A percentile compares a stretch with the other conserved stretches of the same genome.
Conservation (phyloP, 495 filamentous ascomycete genomes). For the Trichoderma parareesei region DNA sequence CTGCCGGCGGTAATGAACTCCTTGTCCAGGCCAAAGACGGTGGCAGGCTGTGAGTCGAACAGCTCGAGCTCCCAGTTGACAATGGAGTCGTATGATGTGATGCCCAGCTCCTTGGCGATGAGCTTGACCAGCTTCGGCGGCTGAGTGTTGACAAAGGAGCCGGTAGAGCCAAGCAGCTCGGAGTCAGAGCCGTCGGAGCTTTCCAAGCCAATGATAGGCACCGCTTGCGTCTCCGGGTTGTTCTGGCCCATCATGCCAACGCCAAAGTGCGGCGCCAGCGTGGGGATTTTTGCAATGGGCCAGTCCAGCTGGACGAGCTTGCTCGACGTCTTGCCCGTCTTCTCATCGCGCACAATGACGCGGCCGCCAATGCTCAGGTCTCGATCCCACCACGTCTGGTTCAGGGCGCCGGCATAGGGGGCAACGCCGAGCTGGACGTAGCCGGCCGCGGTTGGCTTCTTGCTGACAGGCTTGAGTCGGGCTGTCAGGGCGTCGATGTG, state of each 20-base stretch:
- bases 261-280: conserved; percentile 90
- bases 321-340: conserved; percentile 67
- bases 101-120: conserved; percentile 64
- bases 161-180: conserved; percentile 34
- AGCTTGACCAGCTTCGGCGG: conserved; percentile 75
- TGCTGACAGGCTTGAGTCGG: conserved; percentile 81
- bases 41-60: conserved; percentile 81
- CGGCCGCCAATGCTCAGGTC: conserved; percentile 85
- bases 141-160: conserved; percentile 71
- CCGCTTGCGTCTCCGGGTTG: conserved; percentile 89
- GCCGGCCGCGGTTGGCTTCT: conserved; percentile 68
- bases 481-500: conserved; percentile 91
- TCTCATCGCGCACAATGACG: conserved; percentile 68
- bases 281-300: conserved; percentile 90
- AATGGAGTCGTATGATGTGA: conserved; percentile 62
- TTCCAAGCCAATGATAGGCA: conserved; percentile 87
- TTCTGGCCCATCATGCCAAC: conserved; percentile 64
- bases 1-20: conserved; percentile 93
- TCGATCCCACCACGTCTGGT: conserved; percentile 88
- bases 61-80: conserved; percentile 98
- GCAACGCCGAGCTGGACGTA: conserved; percentile 88
- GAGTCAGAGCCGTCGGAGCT: conserved; percentile 45
- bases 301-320: conserved; percentile 86
- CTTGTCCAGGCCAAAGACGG: conserved; percentile 76
- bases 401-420: conserved; percentile 81